Evolutionary conservation across 2,329 filamentous ascomycete genomes (phyloP), one percentile per base, ranked within the genome.

Genomic region (Periconia sp.): DNA sequence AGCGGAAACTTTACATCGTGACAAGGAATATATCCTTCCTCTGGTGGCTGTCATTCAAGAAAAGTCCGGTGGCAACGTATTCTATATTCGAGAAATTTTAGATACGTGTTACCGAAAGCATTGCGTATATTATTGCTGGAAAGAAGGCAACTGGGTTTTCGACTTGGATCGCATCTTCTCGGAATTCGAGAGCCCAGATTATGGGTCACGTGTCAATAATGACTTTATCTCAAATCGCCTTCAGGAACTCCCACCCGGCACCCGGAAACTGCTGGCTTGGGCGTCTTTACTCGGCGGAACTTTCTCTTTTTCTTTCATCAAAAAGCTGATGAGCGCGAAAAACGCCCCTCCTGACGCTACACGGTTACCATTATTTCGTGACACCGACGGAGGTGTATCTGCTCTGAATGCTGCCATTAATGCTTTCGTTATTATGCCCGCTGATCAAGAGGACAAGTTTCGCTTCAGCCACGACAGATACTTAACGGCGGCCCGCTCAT

Each of bases 71-170:
- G 92, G 92, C 1, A 96, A 96, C 57, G 88, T 92, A 0, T 97
- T 96, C 66, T 95, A 94, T 66, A 89, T 96, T 71, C 83, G 91
- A 51, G 91, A 96, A 74, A 95, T 97, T 83, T 82, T 97, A 5
- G 90, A 90, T 66, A 88, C 89, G 2, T 95, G 91, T 69, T 87
- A 96, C 70, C 85, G 90, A 41, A 94, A 91, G 68, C 88, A 88
- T 61, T 96, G 90, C 70, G 89, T 97, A 47, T 96, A 87, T 84
- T 97, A 96, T 72, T 91, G 92, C 57, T 96, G 94, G 81, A 86
- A 86, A 62, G 85, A 88, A 59, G 90, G 86, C 45, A 82, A 83
- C 44, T 97, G 93, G 93, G 47, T 65, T 27, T 97, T 88, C 69
- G 89, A 95, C 66, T 77, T 97, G 11, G 92, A 97, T 72, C 85